phyloP scores from a whole-genome alignment of 305 asterid species.

The Fraxinus dipetala region DNA sequence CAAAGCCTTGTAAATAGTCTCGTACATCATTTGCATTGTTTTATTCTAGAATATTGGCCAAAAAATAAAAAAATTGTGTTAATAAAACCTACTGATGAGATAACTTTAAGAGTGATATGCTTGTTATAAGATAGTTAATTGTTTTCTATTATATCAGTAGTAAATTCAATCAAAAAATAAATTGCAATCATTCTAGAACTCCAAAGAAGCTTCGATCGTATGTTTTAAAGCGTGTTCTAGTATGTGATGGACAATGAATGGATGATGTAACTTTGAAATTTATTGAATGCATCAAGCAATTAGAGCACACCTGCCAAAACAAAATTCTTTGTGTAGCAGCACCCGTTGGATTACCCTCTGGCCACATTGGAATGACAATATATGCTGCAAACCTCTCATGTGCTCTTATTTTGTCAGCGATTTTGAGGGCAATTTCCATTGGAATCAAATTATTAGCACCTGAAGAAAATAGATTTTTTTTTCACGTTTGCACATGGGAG shows the following conservation, averaged over 20 bases:
- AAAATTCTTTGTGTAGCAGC: constrained; percentile 90
- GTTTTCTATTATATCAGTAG: neutral
- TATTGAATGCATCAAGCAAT: neutral
- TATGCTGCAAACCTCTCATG: constrained; percentile 90
- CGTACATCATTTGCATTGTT: constrained; percentile 99
- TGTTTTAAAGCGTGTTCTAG: neutral
- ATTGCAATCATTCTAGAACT: neutral
- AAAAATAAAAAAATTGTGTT: neutral
- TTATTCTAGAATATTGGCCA: constrained; percentile 50
- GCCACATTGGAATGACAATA: constrained; percentile 97
- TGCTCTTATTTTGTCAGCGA: constrained; percentile 76
- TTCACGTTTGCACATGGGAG: neutral
- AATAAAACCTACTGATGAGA: neutral
- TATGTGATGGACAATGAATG: neutral
- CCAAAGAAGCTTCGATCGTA: neutral
- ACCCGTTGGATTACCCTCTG: constrained; percentile 97
- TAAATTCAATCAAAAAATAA: neutral
- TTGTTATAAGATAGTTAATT: neutral
- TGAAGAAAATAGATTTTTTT: constrained; percentile 24
- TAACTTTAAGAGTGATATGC: neutral
- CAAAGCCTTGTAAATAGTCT: constrained; percentile 84
- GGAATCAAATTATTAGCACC: constrained; percentile 97
- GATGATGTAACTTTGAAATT: constrained; percentile 9
- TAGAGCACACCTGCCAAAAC: constrained; percentile 80
- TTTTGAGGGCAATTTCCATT: constrained; percentile 88